Base-by-base conservation (phyloP, 768 basidiomycete genomes). In the Clavaria fumosa region DNA sequence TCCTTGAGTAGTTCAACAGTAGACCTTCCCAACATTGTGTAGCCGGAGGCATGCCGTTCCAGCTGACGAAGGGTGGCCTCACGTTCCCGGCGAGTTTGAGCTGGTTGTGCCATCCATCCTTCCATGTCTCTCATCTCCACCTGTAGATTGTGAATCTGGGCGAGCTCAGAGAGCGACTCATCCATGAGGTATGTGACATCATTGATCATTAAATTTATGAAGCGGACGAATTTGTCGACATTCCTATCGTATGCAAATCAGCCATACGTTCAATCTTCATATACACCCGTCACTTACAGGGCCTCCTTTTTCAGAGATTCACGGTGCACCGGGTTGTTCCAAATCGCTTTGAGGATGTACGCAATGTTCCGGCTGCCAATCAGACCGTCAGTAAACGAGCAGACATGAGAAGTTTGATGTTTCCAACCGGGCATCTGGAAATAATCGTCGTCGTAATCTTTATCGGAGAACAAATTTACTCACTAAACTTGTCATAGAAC, bases 121-220 rank as follows among this genome's bases (percentile, higher is more conserved):
- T 56, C 67, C 37, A 65, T 63, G 55, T 90, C 70, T 31, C 72
- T 75, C 79, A 91, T 93, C 53, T 91, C 82, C 0, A 62, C 60
- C 54, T 93, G 81, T 35, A 96, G 78, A 42, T 70, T 75, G 53
- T 82, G 75, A 45, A 99, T 95, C 52, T 93, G 84, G 7, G 75
- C 67, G 35, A 99, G 67, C 45, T 91, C 84, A 47, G 75, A 75
- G 34, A 97, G 66, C 6, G 89, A 93, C 50, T 99, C 95, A 53
- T 97, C 90, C 70, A 99, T 78, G 37, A 96, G 80, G 57, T 90
- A 97, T 6, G 93, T 97, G 38, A 93, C 89, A 49, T 99, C 95
- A 67, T 95, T 96, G 64, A 97, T 95, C 75, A 97, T 83, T 49
- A 96, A 65, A 60, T 99, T 97, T 60, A 91, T 72, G 55, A 99